Percentiles rank a stretch among this genome's conserved stretches.
These are phyloP conservation scores for Aspergillus puulaauensis DNA, from an alignment of 2,329 filamentous ascomycete genomes.

Conservation along the genomic window DNA sequence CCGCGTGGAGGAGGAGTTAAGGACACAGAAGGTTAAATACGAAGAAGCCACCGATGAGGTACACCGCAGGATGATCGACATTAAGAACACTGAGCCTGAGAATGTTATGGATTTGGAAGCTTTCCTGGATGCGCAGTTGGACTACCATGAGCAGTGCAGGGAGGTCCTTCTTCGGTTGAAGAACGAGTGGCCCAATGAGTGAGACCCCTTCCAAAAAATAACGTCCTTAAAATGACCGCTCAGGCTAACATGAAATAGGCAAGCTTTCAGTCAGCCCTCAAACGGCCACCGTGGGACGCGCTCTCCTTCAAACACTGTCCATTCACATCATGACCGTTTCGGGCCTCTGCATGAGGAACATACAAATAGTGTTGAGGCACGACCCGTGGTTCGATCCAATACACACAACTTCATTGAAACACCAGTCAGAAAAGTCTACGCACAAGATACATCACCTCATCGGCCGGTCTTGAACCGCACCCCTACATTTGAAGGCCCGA, in stretches of 20 bases:
- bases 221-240: conserved; percentile 10
- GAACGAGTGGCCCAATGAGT: conserved; percentile 66
- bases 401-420: conserved; percentile 36
- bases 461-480: conserved; percentile 53
- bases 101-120: conserved; percentile 74
- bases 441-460: conserved; percentile 41
- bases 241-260: conserved; percentile 20
- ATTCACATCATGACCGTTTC: conserved; percentile 62
- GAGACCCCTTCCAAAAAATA: neutral
- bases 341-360: conserved; percentile 58
- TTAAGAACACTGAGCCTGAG: conserved; percentile 86
- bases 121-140: conserved; percentile 85
- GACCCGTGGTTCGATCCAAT: conserved; percentile 54
- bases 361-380: conserved; percentile 46
- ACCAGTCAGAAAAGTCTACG: conserved; percentile 40
- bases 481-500: conserved; percentile 60
- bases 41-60: conserved; percentile 95
- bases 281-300: conserved; percentile 47
- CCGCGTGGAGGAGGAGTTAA: conserved; percentile 86
- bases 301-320: conserved; percentile 63
- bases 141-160: conserved; percentile 85
- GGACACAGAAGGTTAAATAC: conserved; percentile 89
- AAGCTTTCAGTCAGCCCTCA: conserved; percentile 25
- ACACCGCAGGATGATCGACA: conserved; percentile 88
- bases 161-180: conserved; percentile 74